These are phyloP conservation scores for Melanopsichium pennsylvanicum DNA, from an alignment of 1,284 basidiomycete genomes.

Conservation along the genomic window DNA sequence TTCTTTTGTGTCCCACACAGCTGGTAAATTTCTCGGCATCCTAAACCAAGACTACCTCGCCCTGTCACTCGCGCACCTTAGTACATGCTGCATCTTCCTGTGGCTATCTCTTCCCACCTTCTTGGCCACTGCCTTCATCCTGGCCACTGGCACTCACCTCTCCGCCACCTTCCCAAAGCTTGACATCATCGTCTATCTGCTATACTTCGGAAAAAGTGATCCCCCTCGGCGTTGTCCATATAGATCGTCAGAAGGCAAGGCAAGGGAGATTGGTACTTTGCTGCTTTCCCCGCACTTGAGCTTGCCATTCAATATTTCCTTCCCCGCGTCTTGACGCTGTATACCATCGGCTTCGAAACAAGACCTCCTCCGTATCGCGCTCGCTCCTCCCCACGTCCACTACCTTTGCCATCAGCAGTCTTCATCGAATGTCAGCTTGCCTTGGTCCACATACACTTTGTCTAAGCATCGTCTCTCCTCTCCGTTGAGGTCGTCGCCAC, in stretches of 20 bases:
- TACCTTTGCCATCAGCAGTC: not conserved
- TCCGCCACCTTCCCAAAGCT: not conserved
- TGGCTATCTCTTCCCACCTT: not conserved
- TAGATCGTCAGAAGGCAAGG: no score
- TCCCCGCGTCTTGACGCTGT: constrained; percentile 3
- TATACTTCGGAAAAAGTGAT: no score
- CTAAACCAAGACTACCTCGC: constrained; percentile 5
- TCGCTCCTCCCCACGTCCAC: not conserved
- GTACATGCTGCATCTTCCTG: not conserved
- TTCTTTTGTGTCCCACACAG: constrained; percentile 1
- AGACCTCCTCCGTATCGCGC: constrained; percentile 2
- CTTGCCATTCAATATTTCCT: constrained; percentile 15
- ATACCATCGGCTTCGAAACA: constrained; percentile 2
- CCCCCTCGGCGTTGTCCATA: not conserved
- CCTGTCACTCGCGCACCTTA: constrained; percentile 1
- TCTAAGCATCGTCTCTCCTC: not conserved
- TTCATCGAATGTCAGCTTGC: not conserved
- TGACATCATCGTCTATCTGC: not conserved
- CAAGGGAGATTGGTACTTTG: not conserved
- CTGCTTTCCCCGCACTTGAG: not conserved
- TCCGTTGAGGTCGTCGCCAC: not conserved
- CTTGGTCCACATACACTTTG: not conserved
- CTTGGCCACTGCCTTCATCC: not conserved
- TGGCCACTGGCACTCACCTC: not conserved
- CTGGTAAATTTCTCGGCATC: no score